phyloP scores from a whole-genome alignment of 1,284 basidiomycete genomes.

The Ustanciosporium gigantosporum region DNA sequence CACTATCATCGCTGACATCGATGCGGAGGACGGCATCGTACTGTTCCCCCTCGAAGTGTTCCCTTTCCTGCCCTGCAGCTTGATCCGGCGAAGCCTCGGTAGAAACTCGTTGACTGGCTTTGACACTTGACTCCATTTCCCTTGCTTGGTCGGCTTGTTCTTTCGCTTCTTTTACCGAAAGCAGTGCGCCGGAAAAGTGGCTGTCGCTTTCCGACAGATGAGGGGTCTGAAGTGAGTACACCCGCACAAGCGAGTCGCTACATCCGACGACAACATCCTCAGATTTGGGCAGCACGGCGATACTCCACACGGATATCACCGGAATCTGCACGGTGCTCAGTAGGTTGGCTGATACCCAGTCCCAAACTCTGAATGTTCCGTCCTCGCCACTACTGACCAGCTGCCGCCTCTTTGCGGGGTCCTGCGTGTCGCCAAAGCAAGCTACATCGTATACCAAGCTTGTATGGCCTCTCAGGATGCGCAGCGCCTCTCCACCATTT shows the following conservation, averaged over 20 bases:
- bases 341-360: slow-evolving; percentile 10
- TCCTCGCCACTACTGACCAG: slow-evolving; percentile 36
- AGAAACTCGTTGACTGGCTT: neutral
- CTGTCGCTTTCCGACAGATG: slow-evolving; percentile 1
- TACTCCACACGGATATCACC: slow-evolving; percentile 33
- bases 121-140: slow-evolving; percentile 2
- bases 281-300: slow-evolving; percentile 17
- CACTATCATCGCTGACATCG: slow-evolving; percentile 38
- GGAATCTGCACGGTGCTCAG: slow-evolving; percentile 20
- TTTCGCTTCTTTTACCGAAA: slow-evolving; percentile 12
- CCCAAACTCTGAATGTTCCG: slow-evolving; percentile 32
- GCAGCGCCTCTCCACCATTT: slow-evolving; percentile 32
- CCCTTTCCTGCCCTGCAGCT: neutral
- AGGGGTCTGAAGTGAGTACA: slow-evolving; percentile 16
- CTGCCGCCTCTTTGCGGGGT: neutral
- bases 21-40: slow-evolving; percentile 42
- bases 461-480: slow-evolving; percentile 16
- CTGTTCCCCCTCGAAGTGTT: slow-evolving; percentile 5
- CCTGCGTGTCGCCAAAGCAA: slow-evolving; percentile 3
- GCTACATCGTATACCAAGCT: slow-evolving; percentile 36
- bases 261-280: slow-evolving; percentile 35
- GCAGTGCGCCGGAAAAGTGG: slow-evolving; percentile 1
- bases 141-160: neutral
- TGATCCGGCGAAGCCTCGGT: neutral
- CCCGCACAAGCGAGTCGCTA: slow-evolving; percentile 32